A percentile compares a stretch with the other conserved stretches of the same genome.
Evolutionary conservation across 164 flowering plant species (phyloP).

Genomic region (Stephania japonica): DNA sequence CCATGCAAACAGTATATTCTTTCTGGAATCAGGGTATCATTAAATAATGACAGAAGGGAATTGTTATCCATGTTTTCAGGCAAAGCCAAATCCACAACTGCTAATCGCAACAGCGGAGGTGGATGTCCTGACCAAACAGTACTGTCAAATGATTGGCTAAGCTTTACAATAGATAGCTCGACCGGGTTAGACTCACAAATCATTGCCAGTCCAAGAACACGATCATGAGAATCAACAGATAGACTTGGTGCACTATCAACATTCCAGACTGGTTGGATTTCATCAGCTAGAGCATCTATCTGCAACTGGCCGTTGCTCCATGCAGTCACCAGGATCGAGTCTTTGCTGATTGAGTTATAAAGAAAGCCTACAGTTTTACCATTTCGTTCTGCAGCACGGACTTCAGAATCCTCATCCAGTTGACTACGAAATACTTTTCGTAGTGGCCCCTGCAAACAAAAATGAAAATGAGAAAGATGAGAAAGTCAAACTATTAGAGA

Average conservation of each 20-base stretch:
- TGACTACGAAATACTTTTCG: conserved; percentile 38
- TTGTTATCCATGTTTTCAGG: conserved; percentile 33
- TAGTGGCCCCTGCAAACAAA: conserved; percentile 70
- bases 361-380: conserved; percentile 81
- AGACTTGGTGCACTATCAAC: conserved; percentile 56
- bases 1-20: conserved; percentile 69
- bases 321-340: conserved; percentile 70
- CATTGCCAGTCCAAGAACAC: conserved; percentile 71
- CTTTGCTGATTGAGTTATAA: conserved; percentile 69
- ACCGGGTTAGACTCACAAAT: conserved; percentile 62
- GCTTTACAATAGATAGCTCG: conserved; percentile 31
- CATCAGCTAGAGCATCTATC: conserved; percentile 93
- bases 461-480: not conserved
- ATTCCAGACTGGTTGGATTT: conserved; percentile 88
- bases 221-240: conserved; percentile 46
- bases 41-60: conserved; percentile 38
- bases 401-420: conserved; percentile 32
- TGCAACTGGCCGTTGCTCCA: conserved; percentile 93
- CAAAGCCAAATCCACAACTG: conserved; percentile 82
- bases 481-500: not conserved
- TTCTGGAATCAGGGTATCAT: conserved; percentile 73
- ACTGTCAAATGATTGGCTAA: conserved; percentile 42
- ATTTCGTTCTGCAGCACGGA: conserved; percentile 43
- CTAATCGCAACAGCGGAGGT: conserved; percentile 79
- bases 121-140: conserved; percentile 76